Evolutionary conservation across 139 green algal genomes (phyloP).

Genomic region (Chlorella vulgaris): DNA sequence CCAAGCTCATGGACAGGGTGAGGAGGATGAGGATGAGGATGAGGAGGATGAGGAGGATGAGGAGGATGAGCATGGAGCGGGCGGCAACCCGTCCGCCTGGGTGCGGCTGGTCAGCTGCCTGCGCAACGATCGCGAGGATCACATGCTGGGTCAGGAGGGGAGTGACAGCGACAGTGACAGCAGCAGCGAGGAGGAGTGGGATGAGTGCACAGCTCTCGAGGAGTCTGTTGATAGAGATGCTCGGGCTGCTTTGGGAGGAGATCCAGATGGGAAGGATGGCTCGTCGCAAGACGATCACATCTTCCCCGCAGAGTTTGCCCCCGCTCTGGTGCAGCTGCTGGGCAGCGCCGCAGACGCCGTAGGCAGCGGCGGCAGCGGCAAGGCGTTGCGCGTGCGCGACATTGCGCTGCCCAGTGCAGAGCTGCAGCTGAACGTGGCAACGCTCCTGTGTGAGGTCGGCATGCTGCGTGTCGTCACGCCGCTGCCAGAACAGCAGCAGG

Average conservation of each 20-base stretch:
- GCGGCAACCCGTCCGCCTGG: slow-evolving; percentile 3
- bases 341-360: neutral
- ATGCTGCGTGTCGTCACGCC: neutral
- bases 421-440: slow-evolving; percentile 23
- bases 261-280: neutral
- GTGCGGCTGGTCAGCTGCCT: slow-evolving; percentile 40
- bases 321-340: slow-evolving; percentile 35
- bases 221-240: neutral
- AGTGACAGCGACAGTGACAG: neutral
- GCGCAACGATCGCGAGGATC: slow-evolving; percentile 1
- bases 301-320: slow-evolving; percentile 26
- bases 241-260: too few relatives aligned
- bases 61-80: neutral
- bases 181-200: neutral
- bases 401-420: slow-evolving; percentile 20
- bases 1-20: neutral
- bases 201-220: neutral
- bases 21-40: neutral
- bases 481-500: neutral
- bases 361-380: neutral
- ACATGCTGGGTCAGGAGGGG: slow-evolving; percentile 28
- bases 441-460: neutral
- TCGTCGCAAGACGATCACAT: slow-evolving; percentile 18
- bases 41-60: slow-evolving; percentile 1
- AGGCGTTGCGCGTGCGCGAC: neutral